Evolutionary conservation across 106 monocot genomes (phyloP).

Genomic region (Dendrobium catenatum): DNA sequence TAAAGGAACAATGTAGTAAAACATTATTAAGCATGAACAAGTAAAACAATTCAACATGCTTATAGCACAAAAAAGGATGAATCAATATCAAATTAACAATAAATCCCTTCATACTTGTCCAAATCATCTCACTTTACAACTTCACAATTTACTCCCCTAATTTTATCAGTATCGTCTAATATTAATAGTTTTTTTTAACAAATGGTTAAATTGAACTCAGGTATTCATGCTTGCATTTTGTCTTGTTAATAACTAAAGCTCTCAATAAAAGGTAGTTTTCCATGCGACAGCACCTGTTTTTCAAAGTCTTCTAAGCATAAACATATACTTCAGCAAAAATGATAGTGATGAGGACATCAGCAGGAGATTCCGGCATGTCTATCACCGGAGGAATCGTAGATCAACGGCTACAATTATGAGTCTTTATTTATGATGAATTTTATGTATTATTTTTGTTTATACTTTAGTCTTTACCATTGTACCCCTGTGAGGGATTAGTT

Average conservation of each 20-base stretch:
- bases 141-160: conserved; percentile 1
- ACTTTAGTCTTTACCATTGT: no score
- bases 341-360: no score
- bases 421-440: no score
- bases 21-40: background rate
- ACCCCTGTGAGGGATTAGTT: no score
- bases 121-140: background rate
- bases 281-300: background rate
- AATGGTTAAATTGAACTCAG: background rate
- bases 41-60: background rate
- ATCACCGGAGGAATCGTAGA: no score
- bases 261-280: background rate
- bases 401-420: no score
- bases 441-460: no score
- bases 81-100: background rate
- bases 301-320: background rate
- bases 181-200: background rate
- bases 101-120: background rate
- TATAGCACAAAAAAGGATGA: background rate
- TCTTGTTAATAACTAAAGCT: background rate
- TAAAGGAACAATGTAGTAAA: background rate
- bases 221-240: background rate
- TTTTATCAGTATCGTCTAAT: background rate
- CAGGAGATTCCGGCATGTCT: no score
- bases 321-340: background rate